Base-by-base conservation (phyloP, 2,329 filamentous ascomycete species). In the Monilinia fructigena region DNA sequence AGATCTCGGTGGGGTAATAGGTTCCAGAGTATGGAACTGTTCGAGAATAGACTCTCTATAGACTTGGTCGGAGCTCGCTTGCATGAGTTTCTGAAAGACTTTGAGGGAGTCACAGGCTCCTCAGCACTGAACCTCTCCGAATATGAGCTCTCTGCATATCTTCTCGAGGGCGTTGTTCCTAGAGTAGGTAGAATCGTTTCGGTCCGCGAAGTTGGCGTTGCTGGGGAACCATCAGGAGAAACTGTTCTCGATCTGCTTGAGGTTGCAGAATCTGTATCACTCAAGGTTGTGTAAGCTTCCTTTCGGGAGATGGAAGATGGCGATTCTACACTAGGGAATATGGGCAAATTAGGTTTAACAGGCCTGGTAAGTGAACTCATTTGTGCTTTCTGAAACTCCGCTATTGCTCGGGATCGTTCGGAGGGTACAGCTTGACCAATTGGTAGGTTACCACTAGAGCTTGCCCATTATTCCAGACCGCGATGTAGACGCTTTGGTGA, bases 371-470 rank as follows among this genome's bases (percentile, higher is more conserved):
- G 45, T 50, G 38, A 26, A 50, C 58, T 7, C 1, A 35, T 26
- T 16, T 50, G 38, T 38, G 31, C 58, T 28, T 38, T 26, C 20
- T 61, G 58, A 50, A 61, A n/a, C 58, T 61, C 28, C 1, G 31
- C 58, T 50, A 61, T 61, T 26, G 45, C n/a, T 20, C 45, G 45
- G 14, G 58, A 61, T 50, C 58, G 45, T 20, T 50, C 58, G 50
- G 58, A 61, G 8, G 58, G 58, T 18, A 61, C 45, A 50, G 58
- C 58, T 20, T 61, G 31, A 16, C 45, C n/a, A 18, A 26, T 28
- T 14, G 23, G 28, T 16, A 61, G 12, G 5, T 47, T 48, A 11
- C 12, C n/a, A 59, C 26, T 35, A 26, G 20, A 61, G 12, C 26
- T n/a, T 14, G 6, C 23, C 20, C 18, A 48, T 20, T 23, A 10